A percentile compares a stretch with the other conserved stretches of the same genome.
Evolutionary conservation across 2,329 filamentous ascomycete species (phyloP).

Genomic region (Monosporascus cannonballus): DNA sequence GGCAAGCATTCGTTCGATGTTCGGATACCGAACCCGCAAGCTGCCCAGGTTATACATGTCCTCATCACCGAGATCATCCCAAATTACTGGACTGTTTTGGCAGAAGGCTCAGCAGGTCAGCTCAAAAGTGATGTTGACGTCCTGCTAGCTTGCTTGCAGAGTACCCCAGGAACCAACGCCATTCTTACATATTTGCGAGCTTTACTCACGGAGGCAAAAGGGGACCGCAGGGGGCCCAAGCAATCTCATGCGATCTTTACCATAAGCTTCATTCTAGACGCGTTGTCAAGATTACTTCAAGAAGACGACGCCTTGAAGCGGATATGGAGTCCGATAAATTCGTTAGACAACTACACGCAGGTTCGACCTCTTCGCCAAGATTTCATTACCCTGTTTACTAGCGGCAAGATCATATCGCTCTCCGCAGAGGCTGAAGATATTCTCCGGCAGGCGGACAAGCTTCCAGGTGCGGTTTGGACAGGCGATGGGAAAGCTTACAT

Average conservation of each 20-base stretch:
- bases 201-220: slow-evolving; percentile 47
- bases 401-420: slow-evolving; percentile 43
- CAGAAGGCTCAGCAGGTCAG: slow-evolving; percentile 32
- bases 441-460: slow-evolving; percentile 30
- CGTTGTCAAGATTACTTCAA: slow-evolving; percentile 36
- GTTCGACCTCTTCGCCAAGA: slow-evolving; percentile 34
- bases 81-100: slow-evolving; percentile 71
- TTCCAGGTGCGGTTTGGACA: slow-evolving; percentile 47
- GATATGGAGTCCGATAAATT: slow-evolving; percentile 18
- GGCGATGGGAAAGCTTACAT: slow-evolving; percentile 59
- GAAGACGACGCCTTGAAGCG: slow-evolving; percentile 23
- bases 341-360: slow-evolving; percentile 13
- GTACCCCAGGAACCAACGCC: slow-evolving; percentile 72
- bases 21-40: slow-evolving; percentile 55
- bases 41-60: slow-evolving; percentile 68
- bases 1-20: slow-evolving; percentile 44
- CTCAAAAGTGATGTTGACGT: slow-evolving; percentile 34
- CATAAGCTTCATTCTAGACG: slow-evolving; percentile 35
- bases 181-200: slow-evolving; percentile 62
- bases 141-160: slow-evolving; percentile 62
- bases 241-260: slow-evolving; percentile 38
- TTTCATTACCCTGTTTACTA: slow-evolving; percentile 39
- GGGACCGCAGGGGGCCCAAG: slow-evolving; percentile 29
- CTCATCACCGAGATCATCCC: slow-evolving; percentile 70
- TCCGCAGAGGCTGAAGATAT: slow-evolving; percentile 50